Conservation (phyloP, 257 asterid species). For the Verbena officinalis region DNA sequence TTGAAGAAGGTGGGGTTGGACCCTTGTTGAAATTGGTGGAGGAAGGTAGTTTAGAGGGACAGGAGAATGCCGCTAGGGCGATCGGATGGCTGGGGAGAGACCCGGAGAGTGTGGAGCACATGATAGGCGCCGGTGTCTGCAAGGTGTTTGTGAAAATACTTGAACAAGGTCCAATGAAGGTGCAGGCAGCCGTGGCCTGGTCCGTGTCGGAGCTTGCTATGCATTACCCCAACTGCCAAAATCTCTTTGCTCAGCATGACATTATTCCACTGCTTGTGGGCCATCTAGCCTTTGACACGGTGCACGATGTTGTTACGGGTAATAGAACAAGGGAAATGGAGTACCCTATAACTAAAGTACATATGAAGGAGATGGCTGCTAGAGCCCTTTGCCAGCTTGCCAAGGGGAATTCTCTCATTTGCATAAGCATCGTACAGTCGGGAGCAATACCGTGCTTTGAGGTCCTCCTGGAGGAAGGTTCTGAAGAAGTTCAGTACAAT, state of each 20-base stretch:
- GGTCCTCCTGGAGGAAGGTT: conserved; percentile 69
- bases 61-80: conserved; percentile 67
- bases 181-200: conserved; percentile 77
- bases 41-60: conserved; percentile 70
- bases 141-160: conserved; percentile 60
- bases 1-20: conserved; percentile 78
- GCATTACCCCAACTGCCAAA: conserved; percentile 64
- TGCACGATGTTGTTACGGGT: no score
- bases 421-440: conserved; percentile 81
- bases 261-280: conserved; percentile 58
- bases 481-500: conserved; percentile 58
- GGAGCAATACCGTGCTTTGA: conserved; percentile 74
- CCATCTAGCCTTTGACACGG: conserved; percentile 65
- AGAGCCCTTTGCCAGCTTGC: no score
- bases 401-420: conserved; percentile 62
- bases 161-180: conserved; percentile 72
- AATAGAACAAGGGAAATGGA: conserved; percentile 81
- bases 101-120: conserved; percentile 67
- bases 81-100: conserved; percentile 69
- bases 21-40: conserved; percentile 59
- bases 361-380: conserved; percentile 84
- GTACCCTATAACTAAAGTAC: conserved; percentile 66
- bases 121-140: conserved; percentile 68
- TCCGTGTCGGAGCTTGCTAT: conserved; percentile 63
- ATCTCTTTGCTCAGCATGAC: conserved; percentile 63